A percentile compares a stretch with the other conserved stretches of the same genome.
phyloP scores from a whole-genome alignment of 2,329 filamentous ascomycete species.

The Tympanopsis confertula region DNA sequence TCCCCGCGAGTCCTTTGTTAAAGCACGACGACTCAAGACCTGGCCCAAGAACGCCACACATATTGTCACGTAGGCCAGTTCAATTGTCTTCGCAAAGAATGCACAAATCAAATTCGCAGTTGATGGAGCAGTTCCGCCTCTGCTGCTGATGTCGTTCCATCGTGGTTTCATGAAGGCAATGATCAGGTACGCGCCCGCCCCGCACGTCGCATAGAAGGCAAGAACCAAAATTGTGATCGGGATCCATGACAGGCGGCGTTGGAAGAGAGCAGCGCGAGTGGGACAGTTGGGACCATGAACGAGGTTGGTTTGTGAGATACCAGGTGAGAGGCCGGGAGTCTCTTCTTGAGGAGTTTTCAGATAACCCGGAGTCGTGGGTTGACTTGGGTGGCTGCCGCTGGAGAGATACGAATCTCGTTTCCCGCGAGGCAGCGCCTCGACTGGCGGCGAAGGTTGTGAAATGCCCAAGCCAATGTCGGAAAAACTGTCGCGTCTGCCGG shows the following conservation, averaged over 20 bases:
- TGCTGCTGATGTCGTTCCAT: constrained; percentile 47
- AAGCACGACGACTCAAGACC: constrained; percentile 57
- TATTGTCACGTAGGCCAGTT: constrained; percentile 66
- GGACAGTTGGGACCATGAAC: too few species aligned
- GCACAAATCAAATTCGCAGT: constrained; percentile 59
- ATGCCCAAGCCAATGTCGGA: too few species aligned
- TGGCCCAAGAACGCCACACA: constrained; percentile 68
- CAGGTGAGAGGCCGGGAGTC: too few species aligned
- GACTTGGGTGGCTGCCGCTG: too few species aligned
- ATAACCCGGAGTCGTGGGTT: too few species aligned
- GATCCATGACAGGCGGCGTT: constrained; percentile 25
- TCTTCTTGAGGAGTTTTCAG: too few species aligned
- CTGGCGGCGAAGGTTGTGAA: too few species aligned
- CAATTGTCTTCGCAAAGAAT: constrained; percentile 64
- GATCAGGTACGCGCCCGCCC: constrained; percentile 56
- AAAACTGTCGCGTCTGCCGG: too few species aligned
- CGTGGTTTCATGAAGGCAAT: constrained; percentile 49
- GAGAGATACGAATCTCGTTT: too few species aligned
- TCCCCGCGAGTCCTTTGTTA: constrained; percentile 46
- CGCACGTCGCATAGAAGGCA: constrained; percentile 50
- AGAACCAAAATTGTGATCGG: constrained; percentile 31
- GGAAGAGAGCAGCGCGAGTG: neutral
- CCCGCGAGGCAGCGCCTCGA: too few species aligned
- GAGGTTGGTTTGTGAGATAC: too few species aligned
- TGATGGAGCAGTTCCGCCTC: constrained; percentile 40